Conservation (phyloP, 1,284 basidiomycete species). For the Sporisorium graminicola region DNA sequence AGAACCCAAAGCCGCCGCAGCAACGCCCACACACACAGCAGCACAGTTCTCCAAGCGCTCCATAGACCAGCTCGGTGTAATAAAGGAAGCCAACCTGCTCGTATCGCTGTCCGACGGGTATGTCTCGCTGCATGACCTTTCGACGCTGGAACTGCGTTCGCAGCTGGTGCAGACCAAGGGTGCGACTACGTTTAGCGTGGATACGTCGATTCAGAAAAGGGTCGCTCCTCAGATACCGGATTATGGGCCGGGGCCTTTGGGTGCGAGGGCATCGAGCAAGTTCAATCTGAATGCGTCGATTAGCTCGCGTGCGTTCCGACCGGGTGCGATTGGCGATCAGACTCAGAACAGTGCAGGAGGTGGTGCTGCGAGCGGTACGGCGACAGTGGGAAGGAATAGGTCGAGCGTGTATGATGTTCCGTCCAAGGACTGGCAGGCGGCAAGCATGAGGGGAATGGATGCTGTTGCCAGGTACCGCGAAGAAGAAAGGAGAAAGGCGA, state of each 20-base stretch:
- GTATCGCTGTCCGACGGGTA: slow-evolving; percentile 82
- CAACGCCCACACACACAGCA: slow-evolving; percentile 26
- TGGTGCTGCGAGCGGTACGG: slow-evolving; percentile 1
- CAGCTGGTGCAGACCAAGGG: slow-evolving; percentile 76
- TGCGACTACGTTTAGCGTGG: slow-evolving; percentile 83
- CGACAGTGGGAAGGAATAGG: slow-evolving; percentile 27
- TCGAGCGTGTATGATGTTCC: slow-evolving; percentile 36
- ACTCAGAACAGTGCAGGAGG: slow-evolving; percentile 11
- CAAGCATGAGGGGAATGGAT: slow-evolving; percentile 58
- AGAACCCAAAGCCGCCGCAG: slow-evolving; percentile 6
- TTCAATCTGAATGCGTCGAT: slow-evolving; percentile 20
- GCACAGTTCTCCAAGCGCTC: slow-evolving; percentile 75
- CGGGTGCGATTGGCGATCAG: slow-evolving; percentile 43
- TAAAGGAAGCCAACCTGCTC: slow-evolving; percentile 84
- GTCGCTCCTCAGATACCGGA: slow-evolving; percentile 27
- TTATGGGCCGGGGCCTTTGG: slow-evolving; percentile 48
- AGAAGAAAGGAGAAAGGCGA: slow-evolving; percentile 44
- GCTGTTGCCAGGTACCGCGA: slow-evolving; percentile 48
- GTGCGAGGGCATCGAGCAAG: slow-evolving; percentile 29
- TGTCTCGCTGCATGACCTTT: slow-evolving; percentile 74
- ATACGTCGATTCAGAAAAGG: slow-evolving; percentile 75
- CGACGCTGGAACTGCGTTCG: slow-evolving; percentile 75
- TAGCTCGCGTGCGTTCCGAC: slow-evolving; percentile 36
- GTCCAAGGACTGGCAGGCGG: slow-evolving; percentile 46
- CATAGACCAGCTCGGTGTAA: slow-evolving; percentile 86